A percentile compares a stretch with the other conserved stretches of the same genome.
These are phyloP conservation scores for Aspergillus fructus DNA, from an alignment of 2,329 filamentous ascomycete genomes.

Conservation along the genomic window DNA sequence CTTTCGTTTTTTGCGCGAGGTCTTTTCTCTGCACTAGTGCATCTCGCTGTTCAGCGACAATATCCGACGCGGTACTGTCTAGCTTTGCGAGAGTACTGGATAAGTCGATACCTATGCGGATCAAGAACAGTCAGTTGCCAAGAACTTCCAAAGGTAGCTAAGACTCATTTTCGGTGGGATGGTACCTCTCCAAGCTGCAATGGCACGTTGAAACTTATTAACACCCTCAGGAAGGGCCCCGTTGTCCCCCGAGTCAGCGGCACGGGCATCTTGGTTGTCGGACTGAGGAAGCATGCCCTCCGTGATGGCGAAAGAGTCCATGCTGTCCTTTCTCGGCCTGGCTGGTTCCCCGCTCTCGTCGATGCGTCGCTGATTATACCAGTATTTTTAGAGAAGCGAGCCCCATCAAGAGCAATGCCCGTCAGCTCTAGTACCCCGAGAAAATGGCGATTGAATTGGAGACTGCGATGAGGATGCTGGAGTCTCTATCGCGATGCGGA, in stretches of 20 bases:
- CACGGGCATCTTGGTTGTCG: conserved; percentile 27
- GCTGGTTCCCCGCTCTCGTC: background rate
- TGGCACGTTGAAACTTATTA: conserved; percentile 96
- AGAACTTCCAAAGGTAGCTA: background rate
- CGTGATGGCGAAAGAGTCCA: conserved; percentile 46
- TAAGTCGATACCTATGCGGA: conserved; percentile 73
- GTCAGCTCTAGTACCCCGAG: conserved; percentile 11
- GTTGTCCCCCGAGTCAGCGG: conserved; percentile 24
- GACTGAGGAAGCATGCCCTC: conserved; percentile 38
- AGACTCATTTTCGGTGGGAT: background rate
- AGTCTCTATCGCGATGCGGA: conserved; percentile 22
- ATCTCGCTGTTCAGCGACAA: conserved; percentile 89
- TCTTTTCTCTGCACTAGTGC: conserved; percentile 96
- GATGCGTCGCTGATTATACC: background rate
- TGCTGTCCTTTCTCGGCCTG: conserved; percentile 20
- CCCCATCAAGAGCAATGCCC: conserved; percentile 26
- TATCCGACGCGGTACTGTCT: conserved; percentile 91
- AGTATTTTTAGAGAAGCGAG: background rate
- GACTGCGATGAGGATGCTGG: conserved; percentile 7
- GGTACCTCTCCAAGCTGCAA: conserved; percentile 91
- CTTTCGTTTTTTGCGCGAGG: conserved; percentile 97
- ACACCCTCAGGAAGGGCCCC: conserved; percentile 54
- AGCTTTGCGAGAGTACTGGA: conserved; percentile 79
- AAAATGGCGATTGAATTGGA: conserved; percentile 7
- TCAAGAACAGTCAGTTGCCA: background rate